These are phyloP conservation scores for Saccharomycopsis malanga DNA, from an alignment of 805 yeast species.

Conservation along the genomic window DNA sequence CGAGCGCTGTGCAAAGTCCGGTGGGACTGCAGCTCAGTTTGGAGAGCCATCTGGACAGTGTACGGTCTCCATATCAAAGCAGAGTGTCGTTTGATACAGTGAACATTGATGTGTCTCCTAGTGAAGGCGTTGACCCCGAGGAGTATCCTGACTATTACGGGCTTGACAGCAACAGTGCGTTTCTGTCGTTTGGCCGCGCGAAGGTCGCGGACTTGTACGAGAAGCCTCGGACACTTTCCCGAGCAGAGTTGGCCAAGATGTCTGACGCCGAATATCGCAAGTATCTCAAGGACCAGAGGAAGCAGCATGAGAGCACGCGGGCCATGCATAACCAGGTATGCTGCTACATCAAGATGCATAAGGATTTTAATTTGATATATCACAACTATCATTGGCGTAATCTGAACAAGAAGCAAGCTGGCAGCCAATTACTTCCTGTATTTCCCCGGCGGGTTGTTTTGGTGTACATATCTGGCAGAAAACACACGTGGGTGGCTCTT, in stretches of 20 bases:
- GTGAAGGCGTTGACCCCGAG: constrained; percentile 17
- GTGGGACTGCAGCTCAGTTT: neutral
- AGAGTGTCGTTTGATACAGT: constrained; percentile 52
- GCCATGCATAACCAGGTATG: constrained; percentile 22
- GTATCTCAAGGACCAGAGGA: constrained; percentile 6
- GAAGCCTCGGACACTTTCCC: neutral
- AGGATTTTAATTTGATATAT: constrained; percentile 41
- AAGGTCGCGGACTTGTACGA: constrained; percentile 10
- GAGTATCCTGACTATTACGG: constrained; percentile 19
- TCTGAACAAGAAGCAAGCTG: constrained; percentile 5
- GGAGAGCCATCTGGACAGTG: neutral
- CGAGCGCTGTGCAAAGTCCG: neutral
- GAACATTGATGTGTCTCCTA: constrained; percentile 26
- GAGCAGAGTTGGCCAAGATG: neutral
- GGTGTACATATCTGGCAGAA: constrained; percentile 62
- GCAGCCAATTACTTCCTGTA: constrained; percentile 27
- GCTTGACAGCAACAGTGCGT: neutral
- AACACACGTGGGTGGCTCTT: constrained; percentile 76
- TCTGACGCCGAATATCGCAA: constrained; percentile 8
- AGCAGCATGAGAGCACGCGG: constrained; percentile 1
- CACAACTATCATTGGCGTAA: constrained; percentile 27
- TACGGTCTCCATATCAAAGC: constrained; percentile 3
- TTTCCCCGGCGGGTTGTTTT: constrained; percentile 49
- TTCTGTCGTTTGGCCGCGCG: constrained; percentile 3
- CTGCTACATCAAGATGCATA: constrained; percentile 38